Conservation (phyloP, 2,329 filamentous ascomycete genomes). For the Rutstroemia sydowiana region DNA sequence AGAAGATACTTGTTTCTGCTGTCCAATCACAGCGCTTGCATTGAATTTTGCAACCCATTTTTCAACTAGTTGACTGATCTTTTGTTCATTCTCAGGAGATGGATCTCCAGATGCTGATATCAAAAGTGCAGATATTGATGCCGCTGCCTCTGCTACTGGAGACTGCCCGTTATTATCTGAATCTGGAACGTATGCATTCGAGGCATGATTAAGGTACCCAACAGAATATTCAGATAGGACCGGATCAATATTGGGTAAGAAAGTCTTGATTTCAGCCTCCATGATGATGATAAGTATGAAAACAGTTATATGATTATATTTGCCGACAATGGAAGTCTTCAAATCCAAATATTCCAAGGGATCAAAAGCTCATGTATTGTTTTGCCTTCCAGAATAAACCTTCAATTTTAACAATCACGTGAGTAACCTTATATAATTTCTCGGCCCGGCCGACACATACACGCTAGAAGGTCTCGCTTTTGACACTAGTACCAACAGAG, state of each 20-base stretch:
- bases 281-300: conserved; percentile 38
- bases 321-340: not conserved
- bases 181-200: conserved; percentile 72
- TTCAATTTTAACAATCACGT: not conserved
- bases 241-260: conserved; percentile 81
- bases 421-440: not conserved
- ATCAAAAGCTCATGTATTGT: not conserved
- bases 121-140: conserved; percentile 78
- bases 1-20: conserved; percentile 63
- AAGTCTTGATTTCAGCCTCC: conserved; percentile 80
- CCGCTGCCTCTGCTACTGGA: conserved; percentile 77
- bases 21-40: conserved; percentile 62
- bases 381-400: not conserved
- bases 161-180: conserved; percentile 61
- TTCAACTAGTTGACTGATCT: conserved; percentile 75
- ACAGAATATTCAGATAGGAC: conserved; percentile 87
- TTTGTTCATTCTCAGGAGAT: conserved; percentile 62
- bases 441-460: too few relatives aligned
- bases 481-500: not conserved
- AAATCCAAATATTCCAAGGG: not conserved
- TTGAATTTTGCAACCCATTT: conserved; percentile 84
- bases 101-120: conserved; percentile 87
- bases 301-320: not conserved
- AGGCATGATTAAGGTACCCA: conserved; percentile 90
- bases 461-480: not conserved